Conservation (phyloP, 495 filamentous ascomycete species). For the Acidiella bohemica region DNA sequence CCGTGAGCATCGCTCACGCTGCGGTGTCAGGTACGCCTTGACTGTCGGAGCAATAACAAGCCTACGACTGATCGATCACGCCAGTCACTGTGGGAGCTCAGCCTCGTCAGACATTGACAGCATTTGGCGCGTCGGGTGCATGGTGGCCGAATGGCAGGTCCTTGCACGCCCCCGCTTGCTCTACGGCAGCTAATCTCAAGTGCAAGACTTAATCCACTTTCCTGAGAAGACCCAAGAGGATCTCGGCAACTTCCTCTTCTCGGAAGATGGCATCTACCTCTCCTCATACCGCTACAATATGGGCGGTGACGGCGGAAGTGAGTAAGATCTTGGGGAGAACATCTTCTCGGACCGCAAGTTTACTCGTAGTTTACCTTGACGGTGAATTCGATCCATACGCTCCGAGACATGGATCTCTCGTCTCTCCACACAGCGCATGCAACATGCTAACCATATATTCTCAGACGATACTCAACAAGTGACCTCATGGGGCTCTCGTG, state of each 20-base stretch:
- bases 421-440: too few species aligned
- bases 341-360: too few species aligned
- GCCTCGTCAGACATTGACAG: conserved; percentile 8
- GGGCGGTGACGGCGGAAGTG: conserved; percentile 15
- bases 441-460: too few species aligned
- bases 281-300: conserved; percentile 15
- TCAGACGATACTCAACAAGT: conserved; percentile 13
- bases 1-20: too few species aligned
- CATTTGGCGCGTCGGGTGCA: conserved; percentile 12
- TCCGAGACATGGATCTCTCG: too few species aligned
- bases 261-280: conserved; percentile 12
- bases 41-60: too few species aligned
- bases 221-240: conserved; percentile 2
- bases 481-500: conserved; percentile 1
- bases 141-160: conserved; percentile 3
- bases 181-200: too few species aligned
- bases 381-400: too few species aligned
- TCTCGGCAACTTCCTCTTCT: conserved; percentile 14
- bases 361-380: too few species aligned
- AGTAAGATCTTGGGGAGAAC: too few species aligned
- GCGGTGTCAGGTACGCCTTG: too few species aligned
- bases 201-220: conserved; percentile 15
- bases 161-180: not conserved
- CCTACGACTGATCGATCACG: too few species aligned
- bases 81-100: conserved; percentile 2